Evolutionary conservation across 352 stramenopile genomes (phyloP).

Genomic region (Saprolegnia diclina): DNA sequence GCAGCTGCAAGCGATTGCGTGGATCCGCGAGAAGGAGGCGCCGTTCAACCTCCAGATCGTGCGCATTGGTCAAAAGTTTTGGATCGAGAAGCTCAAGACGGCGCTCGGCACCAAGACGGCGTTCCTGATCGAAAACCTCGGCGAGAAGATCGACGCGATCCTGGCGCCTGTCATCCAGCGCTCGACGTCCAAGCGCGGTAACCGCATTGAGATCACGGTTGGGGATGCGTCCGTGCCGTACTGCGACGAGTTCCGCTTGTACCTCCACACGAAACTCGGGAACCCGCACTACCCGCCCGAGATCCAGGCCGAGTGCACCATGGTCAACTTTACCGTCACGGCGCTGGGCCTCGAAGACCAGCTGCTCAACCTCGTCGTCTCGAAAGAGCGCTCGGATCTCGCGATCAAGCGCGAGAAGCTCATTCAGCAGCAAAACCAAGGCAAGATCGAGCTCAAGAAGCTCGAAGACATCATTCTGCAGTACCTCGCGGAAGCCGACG

Average conservation of each 20-base stretch:
- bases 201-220: constrained; percentile 92
- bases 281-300: constrained; percentile 94
- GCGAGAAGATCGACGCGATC: constrained; percentile 92
- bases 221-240: constrained; percentile 92
- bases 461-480: constrained; percentile 94
- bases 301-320: constrained; percentile 92
- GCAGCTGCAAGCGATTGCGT: constrained; percentile 91
- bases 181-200: constrained; percentile 88
- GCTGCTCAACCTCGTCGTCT: constrained; percentile 88
- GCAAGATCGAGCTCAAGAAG: constrained; percentile 95
- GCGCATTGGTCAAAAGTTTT: constrained; percentile 91
- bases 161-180: constrained; percentile 91
- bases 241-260: constrained; percentile 91
- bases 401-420: constrained; percentile 84
- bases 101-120: constrained; percentile 90
- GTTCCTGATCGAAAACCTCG: constrained; percentile 93
- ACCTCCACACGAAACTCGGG: constrained; percentile 92
- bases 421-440: constrained; percentile 93
- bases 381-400: constrained; percentile 85
- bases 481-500: constrained; percentile 91
- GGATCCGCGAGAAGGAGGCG: constrained; percentile 90
- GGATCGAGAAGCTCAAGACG: constrained; percentile 90
- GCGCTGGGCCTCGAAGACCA: constrained; percentile 90
- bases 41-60: constrained; percentile 91
- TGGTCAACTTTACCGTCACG: constrained; percentile 95